phyloP scores from a whole-genome alignment of 768 basidiomycete species.

The Hemileccinum impolitum region DNA sequence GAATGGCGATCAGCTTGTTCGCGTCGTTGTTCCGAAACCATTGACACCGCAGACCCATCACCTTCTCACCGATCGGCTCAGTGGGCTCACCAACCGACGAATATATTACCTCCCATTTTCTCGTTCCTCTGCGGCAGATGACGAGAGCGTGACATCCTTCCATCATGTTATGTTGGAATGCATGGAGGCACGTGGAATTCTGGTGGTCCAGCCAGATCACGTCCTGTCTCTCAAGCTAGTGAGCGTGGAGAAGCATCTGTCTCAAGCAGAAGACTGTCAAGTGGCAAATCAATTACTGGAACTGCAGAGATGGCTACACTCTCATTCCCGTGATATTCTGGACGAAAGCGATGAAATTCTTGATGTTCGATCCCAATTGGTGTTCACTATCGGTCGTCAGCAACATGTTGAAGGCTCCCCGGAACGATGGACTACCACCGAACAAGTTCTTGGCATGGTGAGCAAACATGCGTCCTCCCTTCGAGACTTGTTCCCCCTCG shows the following conservation, averaged over 20 bases:
- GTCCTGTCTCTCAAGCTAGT: slow-evolving; percentile 46
- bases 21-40: too few species aligned
- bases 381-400: slow-evolving; percentile 31
- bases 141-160: slow-evolving; percentile 9
- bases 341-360: slow-evolving; percentile 28
- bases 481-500: not conserved
- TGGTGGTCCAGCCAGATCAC: slow-evolving; percentile 50
- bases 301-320: slow-evolving; percentile 19
- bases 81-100: slow-evolving; percentile 40
- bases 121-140: slow-evolving; percentile 13
- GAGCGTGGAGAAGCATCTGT: slow-evolving; percentile 34
- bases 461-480: slow-evolving; percentile 2
- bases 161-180: slow-evolving; percentile 35
- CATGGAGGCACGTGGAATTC: slow-evolving; percentile 33
- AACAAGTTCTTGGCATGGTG: slow-evolving; percentile 26
- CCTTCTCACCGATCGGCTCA: too few species aligned
- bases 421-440: slow-evolving; percentile 28
- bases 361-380: too few species aligned
- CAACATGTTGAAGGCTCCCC: slow-evolving; percentile 28
- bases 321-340: slow-evolving; percentile 15
- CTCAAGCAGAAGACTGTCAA: not conserved
- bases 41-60: too few species aligned
- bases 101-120: slow-evolving; percentile 49
- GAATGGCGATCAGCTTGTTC: too few species aligned
- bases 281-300: slow-evolving; percentile 19